Percentiles rank a stretch among this genome's conserved stretches.
phyloP scores from a whole-genome alignment of 2,329 filamentous ascomycete species.

The Scytalidium sp. region DNA sequence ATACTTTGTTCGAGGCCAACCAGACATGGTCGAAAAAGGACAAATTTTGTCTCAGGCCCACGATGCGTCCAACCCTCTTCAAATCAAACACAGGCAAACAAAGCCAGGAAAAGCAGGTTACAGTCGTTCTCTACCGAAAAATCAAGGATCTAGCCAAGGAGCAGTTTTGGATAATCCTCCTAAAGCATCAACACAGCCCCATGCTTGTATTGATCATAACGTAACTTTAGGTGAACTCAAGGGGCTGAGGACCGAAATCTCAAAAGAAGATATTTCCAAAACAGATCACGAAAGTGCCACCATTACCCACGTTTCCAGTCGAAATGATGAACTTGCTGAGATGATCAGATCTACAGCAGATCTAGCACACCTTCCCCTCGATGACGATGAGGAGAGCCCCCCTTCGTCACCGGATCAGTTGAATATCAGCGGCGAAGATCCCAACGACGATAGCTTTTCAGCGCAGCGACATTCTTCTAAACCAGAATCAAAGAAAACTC shows the following conservation, averaged over 20 bases:
- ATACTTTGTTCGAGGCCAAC: conserved; percentile 47
- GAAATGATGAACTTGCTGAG: conserved; percentile 56
- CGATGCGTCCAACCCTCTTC: conserved; percentile 28
- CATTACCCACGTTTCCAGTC: background rate
- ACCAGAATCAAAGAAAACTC: conserved; percentile 8
- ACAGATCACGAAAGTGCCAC: background rate
- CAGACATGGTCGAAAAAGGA: background rate
- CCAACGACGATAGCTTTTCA: conserved; percentile 29
- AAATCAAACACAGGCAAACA: conserved; percentile 44
- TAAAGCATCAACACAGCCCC: background rate
- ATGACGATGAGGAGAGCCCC: conserved; percentile 38
- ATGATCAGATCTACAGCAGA: conserved; percentile 62
- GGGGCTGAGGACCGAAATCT: background rate
- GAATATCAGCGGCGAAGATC: conserved; percentile 11
- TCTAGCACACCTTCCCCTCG: conserved; percentile 56
- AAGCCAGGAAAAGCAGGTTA: conserved; percentile 37
- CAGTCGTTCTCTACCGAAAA: conserved; percentile 31
- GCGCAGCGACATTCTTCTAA: conserved; percentile 4
- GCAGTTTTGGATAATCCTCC: background rate
- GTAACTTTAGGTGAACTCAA: background rate
- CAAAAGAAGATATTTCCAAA: background rate
- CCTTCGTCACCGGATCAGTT: conserved; percentile 14
- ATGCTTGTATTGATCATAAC: background rate
- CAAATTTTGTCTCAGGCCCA: background rate
- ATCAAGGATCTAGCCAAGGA: conserved; percentile 28